These are phyloP conservation scores for Verticillium nonalfalfae DNA, from an alignment of 2,329 filamentous ascomycete genomes.

Conservation along the genomic window DNA sequence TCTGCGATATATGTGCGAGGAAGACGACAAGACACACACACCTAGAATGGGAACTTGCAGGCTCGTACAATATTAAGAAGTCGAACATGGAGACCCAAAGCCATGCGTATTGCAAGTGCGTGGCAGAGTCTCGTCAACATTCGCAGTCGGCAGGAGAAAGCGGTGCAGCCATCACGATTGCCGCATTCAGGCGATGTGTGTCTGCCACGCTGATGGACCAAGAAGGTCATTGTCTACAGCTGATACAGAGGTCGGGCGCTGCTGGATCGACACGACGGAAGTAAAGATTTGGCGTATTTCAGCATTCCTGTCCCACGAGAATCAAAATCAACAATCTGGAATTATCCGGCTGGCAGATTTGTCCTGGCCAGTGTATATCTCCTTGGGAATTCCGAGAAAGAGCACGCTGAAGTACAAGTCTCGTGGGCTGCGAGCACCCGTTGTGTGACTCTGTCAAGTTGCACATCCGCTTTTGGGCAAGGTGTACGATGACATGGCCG, in stretches of 20 bases:
- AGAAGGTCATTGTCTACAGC: no score
- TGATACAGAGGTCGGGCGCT: no score
- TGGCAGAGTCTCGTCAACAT: no score
- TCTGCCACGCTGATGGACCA: no score
- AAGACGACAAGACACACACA: neutral
- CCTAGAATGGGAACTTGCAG: neutral
- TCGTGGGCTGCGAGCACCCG: neutral
- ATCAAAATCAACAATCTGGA: no score
- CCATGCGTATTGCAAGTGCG: neutral
- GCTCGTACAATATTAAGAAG: neutral
- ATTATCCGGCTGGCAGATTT: no score
- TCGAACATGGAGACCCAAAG: neutral
- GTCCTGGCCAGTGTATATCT: neutral
- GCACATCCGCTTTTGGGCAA: neutral
- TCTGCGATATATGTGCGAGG: neutral
- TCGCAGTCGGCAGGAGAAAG: no score
- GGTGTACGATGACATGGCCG: neutral
- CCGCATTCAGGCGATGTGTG: no score
- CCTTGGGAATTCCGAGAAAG: neutral
- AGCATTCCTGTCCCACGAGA: no score
- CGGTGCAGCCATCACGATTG: no score
- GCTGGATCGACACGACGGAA: no score
- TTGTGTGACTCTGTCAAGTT: neutral
- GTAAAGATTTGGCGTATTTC: no score
- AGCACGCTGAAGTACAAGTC: neutral